Percentiles rank a stretch among this genome's conserved stretches.
These are phyloP conservation scores for Rhytidiadelphus loreus DNA, from an alignment of 225 moss, liverwort and hornwort species.

Conservation along the genomic window DNA sequence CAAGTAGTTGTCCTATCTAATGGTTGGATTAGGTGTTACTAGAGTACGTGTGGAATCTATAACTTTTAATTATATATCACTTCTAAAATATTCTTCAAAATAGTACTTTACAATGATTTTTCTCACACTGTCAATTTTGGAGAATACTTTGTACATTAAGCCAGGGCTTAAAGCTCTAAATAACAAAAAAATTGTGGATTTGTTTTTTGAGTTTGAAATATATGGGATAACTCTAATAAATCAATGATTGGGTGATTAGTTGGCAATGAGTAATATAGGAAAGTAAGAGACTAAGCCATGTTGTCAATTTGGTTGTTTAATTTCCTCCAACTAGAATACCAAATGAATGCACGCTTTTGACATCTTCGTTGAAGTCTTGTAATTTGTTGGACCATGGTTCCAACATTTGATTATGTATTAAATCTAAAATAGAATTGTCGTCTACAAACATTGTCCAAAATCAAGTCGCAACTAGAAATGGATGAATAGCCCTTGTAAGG, in stretches of 20 bases:
- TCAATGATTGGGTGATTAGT: no score
- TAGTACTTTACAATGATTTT: no score
- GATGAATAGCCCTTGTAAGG: not conserved
- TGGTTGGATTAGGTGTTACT: no score
- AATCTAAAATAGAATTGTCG: not conserved
- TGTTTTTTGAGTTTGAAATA: not conserved
- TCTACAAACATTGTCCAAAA: not conserved
- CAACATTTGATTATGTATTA: not conserved
- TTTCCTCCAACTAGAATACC: no score
- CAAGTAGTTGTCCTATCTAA: no score
- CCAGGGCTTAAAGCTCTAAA: not conserved
- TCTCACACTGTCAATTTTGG: no score
- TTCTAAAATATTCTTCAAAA: no score
- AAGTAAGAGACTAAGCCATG: not conserved
- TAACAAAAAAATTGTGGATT: not conserved
- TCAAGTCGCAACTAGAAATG: not conserved
- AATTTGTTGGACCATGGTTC: not conserved
- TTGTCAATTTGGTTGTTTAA: no score
- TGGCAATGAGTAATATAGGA: not conserved
- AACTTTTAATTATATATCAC: no score
- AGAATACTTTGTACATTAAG: no score
- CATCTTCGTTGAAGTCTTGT: not conserved
- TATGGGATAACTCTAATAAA: not conserved
- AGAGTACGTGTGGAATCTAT: no score
- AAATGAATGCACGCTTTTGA: not conserved